Evolutionary conservation across 2,329 filamentous ascomycete genomes (phyloP).

Genomic region (Pseudogymnoascus sp.): DNA sequence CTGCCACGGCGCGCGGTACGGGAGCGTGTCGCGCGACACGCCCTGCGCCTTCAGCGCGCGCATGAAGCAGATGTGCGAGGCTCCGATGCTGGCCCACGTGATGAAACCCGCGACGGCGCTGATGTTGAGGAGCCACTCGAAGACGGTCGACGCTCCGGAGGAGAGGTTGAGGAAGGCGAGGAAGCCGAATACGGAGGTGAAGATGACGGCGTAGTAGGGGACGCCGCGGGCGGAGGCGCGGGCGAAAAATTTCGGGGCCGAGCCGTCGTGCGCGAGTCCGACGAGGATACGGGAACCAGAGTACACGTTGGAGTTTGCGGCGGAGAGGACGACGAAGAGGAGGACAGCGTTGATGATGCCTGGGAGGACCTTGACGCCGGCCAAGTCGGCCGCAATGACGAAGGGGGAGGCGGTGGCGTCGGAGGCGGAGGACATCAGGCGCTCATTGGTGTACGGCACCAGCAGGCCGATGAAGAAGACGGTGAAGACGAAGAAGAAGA

Average conservation of each 20-base stretch:
- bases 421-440: conserved; percentile 43
- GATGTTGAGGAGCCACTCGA: conserved; percentile 68
- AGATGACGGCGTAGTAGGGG: conserved; percentile 53
- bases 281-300: conserved; percentile 63
- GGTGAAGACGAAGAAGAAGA: conserved; percentile 58
- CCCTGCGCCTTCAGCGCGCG: conserved; percentile 49
- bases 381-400: conserved; percentile 52
- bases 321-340: conserved; percentile 69
- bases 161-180: conserved; percentile 64
- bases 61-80: conserved; percentile 60
- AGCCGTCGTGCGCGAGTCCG: conserved; percentile 56
- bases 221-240: conserved; percentile 55
- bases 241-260: conserved; percentile 54
- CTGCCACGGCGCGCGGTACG: conserved; percentile 55
- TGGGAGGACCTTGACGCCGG: conserved; percentile 56
- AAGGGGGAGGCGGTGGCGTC: conserved; percentile 57
- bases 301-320: conserved; percentile 72
- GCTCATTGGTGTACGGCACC: conserved; percentile 54
- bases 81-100: conserved; percentile 59
- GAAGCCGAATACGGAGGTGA: conserved; percentile 51
- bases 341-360: conserved; percentile 72
- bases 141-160: conserved; percentile 50
- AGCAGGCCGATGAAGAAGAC: conserved; percentile 67
- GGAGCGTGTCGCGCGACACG: conserved; percentile 50
- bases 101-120: conserved; percentile 63